phyloP scores from a whole-genome alignment of 257 asterid species.

The Apocynum venetum region DNA sequence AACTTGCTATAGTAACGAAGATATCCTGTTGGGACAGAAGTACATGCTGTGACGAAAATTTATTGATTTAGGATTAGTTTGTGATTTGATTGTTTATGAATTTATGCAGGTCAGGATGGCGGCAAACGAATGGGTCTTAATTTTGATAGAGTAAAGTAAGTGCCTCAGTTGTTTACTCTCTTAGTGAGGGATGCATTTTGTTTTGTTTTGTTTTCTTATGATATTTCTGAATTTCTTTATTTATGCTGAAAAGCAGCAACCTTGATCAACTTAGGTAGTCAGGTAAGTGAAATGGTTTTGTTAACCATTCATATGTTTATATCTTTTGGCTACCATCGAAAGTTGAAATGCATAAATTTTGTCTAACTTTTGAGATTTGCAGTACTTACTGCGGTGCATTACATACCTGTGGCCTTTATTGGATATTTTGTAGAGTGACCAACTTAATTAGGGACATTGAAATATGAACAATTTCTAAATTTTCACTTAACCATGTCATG shows the following conservation, averaged over 20 bases:
- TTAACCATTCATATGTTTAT: neutral
- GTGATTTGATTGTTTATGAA: neutral
- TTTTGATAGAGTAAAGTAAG: constrained; percentile 83
- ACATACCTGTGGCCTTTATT: neutral
- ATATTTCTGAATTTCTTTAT: neutral
- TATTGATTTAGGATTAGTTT: neutral
- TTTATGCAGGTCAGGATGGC: constrained; percentile 81
- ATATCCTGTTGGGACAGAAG: neutral
- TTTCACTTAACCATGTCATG: neutral
- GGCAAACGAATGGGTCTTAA: constrained; percentile 91
- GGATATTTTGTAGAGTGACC: neutral
- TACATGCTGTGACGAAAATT: neutral
- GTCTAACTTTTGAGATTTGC: neutral
- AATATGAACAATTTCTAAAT: neutral
- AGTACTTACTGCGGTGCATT: neutral
- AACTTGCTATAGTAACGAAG: neutral
- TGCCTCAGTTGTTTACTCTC: constrained; percentile 11
- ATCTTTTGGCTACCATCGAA: neutral
- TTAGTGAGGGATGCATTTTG: neutral
- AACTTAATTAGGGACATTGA: neutral
- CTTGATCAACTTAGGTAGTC: neutral
- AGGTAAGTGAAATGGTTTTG: neutral
- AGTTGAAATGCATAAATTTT: neutral
- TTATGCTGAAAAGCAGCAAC: neutral
- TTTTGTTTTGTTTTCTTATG: neutral